phyloP scores from a whole-genome alignment of 2,329 filamentous ascomycete species.

The Decorospora gaudefroyi region DNA sequence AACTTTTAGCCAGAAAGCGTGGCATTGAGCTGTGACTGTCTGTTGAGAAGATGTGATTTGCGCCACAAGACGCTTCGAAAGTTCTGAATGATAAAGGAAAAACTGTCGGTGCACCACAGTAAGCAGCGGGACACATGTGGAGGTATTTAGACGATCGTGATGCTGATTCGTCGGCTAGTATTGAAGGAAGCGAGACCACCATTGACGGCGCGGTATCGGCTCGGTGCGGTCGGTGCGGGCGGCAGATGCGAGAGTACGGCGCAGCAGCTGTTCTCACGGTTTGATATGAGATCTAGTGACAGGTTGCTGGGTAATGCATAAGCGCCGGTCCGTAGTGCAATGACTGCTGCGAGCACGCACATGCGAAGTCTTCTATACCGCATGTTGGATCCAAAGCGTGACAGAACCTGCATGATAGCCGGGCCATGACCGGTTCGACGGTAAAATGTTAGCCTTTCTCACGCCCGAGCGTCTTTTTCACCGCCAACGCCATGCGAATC shows the following conservation, averaged over 20 bases:
- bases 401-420: constrained; percentile 11
- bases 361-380: constrained; percentile 18
- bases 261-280: constrained; percentile 5
- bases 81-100: neutral
- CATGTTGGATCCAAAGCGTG: constrained; percentile 19
- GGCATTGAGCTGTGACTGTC: neutral
- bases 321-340: constrained; percentile 23
- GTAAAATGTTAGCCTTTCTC: constrained; percentile 5
- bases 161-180: neutral
- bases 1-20: constrained; percentile 2
- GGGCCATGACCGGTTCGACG: constrained; percentile 4
- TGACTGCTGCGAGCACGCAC: constrained; percentile 22
- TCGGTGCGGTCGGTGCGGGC: constrained; percentile 1
- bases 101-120: too few relatives aligned
- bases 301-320: constrained; percentile 24
- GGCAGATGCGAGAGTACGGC: constrained; percentile 1
- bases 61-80: neutral
- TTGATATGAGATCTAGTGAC: constrained; percentile 18
- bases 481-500: constrained; percentile 1
- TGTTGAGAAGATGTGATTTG: neutral
- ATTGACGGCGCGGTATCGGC: constrained; percentile 1
- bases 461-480: neutral
- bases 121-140: neutral
- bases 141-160: neutral
- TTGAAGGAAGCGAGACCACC: neutral